These are phyloP conservation scores for Cordyceps cicadae DNA, from an alignment of 2,329 filamentous ascomycete species.

Conservation along the genomic window DNA sequence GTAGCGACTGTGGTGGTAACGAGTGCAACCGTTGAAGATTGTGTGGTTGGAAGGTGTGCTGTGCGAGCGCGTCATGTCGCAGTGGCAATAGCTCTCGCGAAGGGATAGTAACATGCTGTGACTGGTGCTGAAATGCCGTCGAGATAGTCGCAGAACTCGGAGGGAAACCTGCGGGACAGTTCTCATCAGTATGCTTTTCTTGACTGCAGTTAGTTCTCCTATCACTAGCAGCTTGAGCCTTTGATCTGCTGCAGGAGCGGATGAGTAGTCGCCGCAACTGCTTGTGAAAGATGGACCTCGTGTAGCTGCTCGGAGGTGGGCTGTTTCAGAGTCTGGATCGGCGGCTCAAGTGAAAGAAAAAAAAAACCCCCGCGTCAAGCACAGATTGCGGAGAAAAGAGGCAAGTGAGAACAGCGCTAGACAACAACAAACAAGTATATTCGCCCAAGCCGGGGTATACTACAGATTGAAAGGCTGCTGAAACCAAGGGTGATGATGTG, in stretches of 20 bases:
- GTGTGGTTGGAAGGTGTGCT: background rate
- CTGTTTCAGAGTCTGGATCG: too few relatives aligned
- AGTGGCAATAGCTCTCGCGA: background rate
- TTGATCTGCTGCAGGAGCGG: too few relatives aligned
- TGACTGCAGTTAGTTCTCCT: too few relatives aligned
- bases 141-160: background rate
- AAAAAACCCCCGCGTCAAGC: background rate
- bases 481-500: background rate
- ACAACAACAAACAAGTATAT: background rate
- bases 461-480: background rate
- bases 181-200: background rate
- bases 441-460: background rate
- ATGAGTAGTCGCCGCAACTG: background rate
- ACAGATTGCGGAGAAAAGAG: background rate
- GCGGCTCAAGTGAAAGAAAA: background rate
- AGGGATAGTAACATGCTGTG: background rate
- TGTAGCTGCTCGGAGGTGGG: too few relatives aligned
- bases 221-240: too few relatives aligned
- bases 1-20: background rate
- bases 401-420: slow-evolving; percentile 1
- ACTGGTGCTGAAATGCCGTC: background rate
- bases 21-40: background rate
- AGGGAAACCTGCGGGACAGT: background rate
- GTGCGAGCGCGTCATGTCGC: background rate
- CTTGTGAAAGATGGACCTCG: too few relatives aligned